Conservation (phyloP, 495 filamentous ascomycete genomes). For the Neurospora sp. region DNA sequence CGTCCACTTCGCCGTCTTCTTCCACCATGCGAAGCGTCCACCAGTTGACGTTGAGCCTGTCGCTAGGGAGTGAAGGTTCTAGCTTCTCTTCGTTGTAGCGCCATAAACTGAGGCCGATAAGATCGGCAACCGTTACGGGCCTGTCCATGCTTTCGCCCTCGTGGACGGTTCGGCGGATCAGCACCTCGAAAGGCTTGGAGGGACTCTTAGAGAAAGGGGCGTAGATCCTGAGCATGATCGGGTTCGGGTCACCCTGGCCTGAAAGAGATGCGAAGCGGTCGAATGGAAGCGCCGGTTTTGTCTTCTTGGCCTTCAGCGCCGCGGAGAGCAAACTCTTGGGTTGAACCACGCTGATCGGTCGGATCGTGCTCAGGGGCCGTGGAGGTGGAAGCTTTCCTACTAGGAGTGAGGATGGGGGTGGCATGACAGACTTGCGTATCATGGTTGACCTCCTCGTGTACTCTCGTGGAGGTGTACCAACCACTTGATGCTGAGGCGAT, state of each 20-base stretch:
- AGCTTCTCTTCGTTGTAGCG: constrained; percentile 74
- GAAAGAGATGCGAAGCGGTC: constrained; percentile 79
- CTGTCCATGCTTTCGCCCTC: constrained; percentile 50
- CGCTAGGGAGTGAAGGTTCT: constrained; percentile 56
- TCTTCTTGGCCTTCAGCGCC: constrained; percentile 64
- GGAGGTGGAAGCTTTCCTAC: constrained; percentile 77
- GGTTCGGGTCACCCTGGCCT: constrained; percentile 74
- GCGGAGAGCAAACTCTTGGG: constrained; percentile 64
- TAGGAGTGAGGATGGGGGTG: constrained; percentile 44
- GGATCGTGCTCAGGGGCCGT: constrained; percentile 76
- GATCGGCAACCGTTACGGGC: constrained; percentile 73
- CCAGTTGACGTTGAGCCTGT: constrained; percentile 75
- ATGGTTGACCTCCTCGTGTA: constrained; percentile 38
- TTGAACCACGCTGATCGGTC: constrained; percentile 72
- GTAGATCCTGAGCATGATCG: constrained; percentile 78
- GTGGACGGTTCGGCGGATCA: constrained; percentile 66
- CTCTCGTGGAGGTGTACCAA: constrained; percentile 45
- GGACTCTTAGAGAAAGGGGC: constrained; percentile 69
- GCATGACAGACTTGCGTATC: constrained; percentile 31
- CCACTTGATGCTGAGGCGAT: constrained; percentile 39
- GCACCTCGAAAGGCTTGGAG: constrained; percentile 63
- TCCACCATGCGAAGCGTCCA: constrained; percentile 96
- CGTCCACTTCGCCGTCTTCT: constrained; percentile 76
- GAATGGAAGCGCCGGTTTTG: constrained; percentile 71
- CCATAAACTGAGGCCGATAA: constrained; percentile 84